A percentile compares a stretch with the other conserved stretches of the same genome.
Evolutionary conservation across 176 grass and related monocot species (phyloP).

Genomic region (Pharus latifolius): DNA sequence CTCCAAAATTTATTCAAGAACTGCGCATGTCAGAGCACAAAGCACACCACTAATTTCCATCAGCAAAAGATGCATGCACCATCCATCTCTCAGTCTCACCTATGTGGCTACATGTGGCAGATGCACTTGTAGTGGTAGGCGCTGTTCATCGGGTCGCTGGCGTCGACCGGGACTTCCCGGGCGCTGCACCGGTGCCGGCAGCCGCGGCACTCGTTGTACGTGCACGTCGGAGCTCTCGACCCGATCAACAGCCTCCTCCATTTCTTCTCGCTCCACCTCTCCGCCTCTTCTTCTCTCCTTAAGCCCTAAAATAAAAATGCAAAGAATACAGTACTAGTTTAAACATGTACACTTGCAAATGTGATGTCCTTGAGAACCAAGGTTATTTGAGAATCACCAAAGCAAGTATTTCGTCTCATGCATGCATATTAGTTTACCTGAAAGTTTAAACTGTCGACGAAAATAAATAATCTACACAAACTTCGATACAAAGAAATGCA

Average conservation of each 20-base stretch:
- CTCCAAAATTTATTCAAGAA: neutral
- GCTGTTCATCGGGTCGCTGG: slow-evolving; percentile 70
- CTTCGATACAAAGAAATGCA: too few species aligned
- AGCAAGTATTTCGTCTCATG: neutral
- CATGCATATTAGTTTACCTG: neutral
- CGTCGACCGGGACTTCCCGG: slow-evolving; percentile 58
- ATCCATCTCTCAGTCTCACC: neutral
- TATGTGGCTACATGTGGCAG: slow-evolving; percentile 48
- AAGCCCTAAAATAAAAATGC: neutral
- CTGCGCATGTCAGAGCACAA: neutral
- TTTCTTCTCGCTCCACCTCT: neutral
- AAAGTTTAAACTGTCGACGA: neutral
- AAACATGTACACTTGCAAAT: too few species aligned
- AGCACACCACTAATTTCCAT: neutral
- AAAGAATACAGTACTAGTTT: neutral
- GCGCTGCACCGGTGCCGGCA: slow-evolving; percentile 55
- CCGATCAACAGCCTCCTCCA: slow-evolving; percentile 46
- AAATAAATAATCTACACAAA: too few species aligned
- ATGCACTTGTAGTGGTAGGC: slow-evolving; percentile 85
- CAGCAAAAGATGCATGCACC: neutral
- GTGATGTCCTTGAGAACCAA: too few species aligned
- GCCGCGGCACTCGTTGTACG: slow-evolving; percentile 76
- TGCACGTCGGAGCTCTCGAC: slow-evolving; percentile 65
- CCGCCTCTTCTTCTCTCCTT: neutral
- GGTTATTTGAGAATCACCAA: too few species aligned